Evolutionary conservation across 2,329 filamentous ascomycete genomes (phyloP), one percentile per base, ranked within the genome.

Genomic region (Xylogone sp.): DNA sequence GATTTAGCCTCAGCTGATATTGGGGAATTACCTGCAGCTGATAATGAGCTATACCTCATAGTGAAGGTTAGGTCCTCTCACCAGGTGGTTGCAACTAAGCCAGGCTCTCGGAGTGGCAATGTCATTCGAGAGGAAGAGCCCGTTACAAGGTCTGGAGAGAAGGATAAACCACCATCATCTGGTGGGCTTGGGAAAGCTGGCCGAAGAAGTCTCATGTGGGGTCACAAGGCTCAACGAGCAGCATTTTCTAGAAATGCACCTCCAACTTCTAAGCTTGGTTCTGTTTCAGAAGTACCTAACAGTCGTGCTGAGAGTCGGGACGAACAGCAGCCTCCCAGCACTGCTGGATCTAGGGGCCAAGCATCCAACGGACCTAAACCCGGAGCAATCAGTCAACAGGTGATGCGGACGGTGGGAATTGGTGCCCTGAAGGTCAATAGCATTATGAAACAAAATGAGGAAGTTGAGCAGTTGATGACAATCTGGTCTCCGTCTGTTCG

Each of bases 41-140:
- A 87, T 45, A 82, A 82, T 3, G 87, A 90, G 48, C 71, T 97
- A 19, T 97, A 88, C 65, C 77, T 99, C 1, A 84, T 97, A 3
- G 87, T 94, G 57, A 90, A 88, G 61, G 81, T 97, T 7, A 61
- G 59, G 44, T 61, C 60, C n/a, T 59, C 59, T 5, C 58, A 64
- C 31, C 61, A 65, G 44, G 55, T 66, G 4, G 48, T 53, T 16
- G 50, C 53, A 42, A 56, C 57, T 8, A 64, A 62, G 34, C 63
- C 64, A 2, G 50, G 48, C 10, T 65, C 63, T 31, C 59, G 64
- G 21, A 46, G 55, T 12, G 59, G 57, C 24, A 21, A 50, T 10
- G 45, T 48, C 20, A 62, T 64, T n/a, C 52, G 59, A 43, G 65
- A 68, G 44, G 60, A 57, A 2, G 19, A 48, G 10, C 21, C 50